phyloP scores from a whole-genome alignment of 23 red algal species.

The Agarophyton chilense region DNA sequence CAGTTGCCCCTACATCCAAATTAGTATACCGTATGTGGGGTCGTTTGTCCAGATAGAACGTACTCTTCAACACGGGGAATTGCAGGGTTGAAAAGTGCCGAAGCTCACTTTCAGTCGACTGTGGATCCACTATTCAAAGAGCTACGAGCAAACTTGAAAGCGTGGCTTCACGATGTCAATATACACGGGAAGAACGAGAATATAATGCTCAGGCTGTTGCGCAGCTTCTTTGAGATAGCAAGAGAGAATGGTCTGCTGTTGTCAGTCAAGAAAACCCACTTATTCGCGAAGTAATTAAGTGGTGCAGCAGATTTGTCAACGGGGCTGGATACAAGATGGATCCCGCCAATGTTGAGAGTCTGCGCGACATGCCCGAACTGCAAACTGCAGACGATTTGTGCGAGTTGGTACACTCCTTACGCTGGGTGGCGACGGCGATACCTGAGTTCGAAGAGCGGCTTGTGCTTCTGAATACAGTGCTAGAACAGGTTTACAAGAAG shows the following conservation, averaged over 20 bases:
- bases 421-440: constrained; percentile 39
- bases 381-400: constrained; percentile 40
- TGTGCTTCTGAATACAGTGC: neutral
- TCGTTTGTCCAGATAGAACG: constrained; percentile 28
- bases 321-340: constrained; percentile 33
- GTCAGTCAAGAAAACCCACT: constrained; percentile 12
- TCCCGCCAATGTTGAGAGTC: constrained; percentile 1
- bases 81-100: constrained; percentile 11
- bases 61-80: constrained; percentile 14
- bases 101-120: constrained; percentile 23
- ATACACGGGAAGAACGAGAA: constrained; percentile 4
- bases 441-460: neutral
- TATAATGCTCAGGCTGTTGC: neutral
- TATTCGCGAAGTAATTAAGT: constrained; percentile 27
- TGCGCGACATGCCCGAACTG: neutral
- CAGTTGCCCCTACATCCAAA: constrained; percentile 30
- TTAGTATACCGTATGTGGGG: constrained; percentile 18
- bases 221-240: constrained; percentile 16
- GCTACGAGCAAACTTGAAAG: constrained; percentile 18
- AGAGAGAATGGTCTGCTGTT: constrained; percentile 6
- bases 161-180: no score
- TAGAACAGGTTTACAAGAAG: neutral
- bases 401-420: constrained; percentile 39
- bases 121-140: no score
- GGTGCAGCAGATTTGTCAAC: constrained; percentile 27